A percentile compares a stretch with the other conserved stretches of the same genome.
These are phyloP conservation scores for Curvularia sp. DNA, from an alignment of 2,329 filamentous ascomycete species.

Conservation along the genomic window DNA sequence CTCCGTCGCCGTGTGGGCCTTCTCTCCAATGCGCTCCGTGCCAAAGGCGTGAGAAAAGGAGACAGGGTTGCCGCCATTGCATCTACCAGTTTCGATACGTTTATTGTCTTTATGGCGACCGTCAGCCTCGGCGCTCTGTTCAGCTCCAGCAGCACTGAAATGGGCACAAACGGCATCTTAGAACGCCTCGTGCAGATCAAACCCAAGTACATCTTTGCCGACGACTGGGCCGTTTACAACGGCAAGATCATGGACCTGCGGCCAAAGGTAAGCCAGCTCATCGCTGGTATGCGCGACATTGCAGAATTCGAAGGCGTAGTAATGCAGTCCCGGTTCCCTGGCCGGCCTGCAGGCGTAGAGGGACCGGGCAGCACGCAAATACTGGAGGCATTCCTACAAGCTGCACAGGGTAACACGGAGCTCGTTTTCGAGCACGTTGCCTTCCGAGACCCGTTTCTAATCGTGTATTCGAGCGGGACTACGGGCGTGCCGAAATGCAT, in stretches of 20 bases:
- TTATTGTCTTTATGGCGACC: conserved; percentile 73
- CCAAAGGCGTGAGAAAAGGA: conserved; percentile 70
- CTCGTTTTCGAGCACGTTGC: conserved; percentile 65
- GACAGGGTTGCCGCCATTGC: conserved; percentile 79
- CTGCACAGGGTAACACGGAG: conserved; percentile 48
- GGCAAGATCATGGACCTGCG: conserved; percentile 75
- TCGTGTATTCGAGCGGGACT: conserved; percentile 81
- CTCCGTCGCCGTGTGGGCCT: conserved; percentile 65
- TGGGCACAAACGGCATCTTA: conserved; percentile 79
- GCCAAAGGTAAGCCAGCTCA: conserved; percentile 72
- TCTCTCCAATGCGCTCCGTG: conserved; percentile 71
- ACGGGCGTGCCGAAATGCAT: conserved; percentile 87
- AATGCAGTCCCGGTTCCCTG: conserved; percentile 68
- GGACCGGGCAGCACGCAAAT: conserved; percentile 58
- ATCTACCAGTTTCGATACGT: conserved; percentile 76
- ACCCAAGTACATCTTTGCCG: conserved; percentile 82
- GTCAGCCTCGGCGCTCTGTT: conserved; percentile 77
- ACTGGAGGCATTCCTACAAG: conserved; percentile 52
- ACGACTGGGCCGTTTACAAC: conserved; percentile 81
- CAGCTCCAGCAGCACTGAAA: conserved; percentile 79
- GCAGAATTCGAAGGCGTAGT: conserved; percentile 69
- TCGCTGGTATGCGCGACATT: conserved; percentile 67
- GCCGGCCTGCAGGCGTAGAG: conserved; percentile 64
- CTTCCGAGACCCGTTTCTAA: conserved; percentile 77
- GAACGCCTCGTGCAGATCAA: conserved; percentile 77